A percentile compares a stretch with the other conserved stretches of the same genome.
Evolutionary conservation across 768 basidiomycete genomes (phyloP).

Genomic region (Trametes maxima): DNA sequence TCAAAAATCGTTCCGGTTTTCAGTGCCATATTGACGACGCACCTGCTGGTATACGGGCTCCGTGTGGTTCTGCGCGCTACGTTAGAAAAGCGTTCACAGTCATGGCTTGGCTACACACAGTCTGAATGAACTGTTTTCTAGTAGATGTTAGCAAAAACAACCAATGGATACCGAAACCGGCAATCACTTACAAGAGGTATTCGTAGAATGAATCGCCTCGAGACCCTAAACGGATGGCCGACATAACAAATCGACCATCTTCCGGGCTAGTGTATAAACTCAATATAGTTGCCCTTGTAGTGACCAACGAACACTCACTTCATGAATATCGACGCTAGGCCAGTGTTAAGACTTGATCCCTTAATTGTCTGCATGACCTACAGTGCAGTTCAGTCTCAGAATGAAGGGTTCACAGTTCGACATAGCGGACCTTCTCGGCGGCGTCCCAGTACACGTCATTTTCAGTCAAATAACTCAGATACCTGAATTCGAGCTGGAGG

Average conservation of each 20-base stretch:
- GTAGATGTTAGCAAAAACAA: not conserved
- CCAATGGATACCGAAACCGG: too few species aligned
- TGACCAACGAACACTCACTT: slow-evolving; percentile 45
- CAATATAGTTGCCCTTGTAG: not conserved
- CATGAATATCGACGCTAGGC: slow-evolving; percentile 85
- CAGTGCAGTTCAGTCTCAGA: not conserved
- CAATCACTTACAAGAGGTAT: slow-evolving; percentile 66
- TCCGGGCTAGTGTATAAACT: slow-evolving; percentile 41
- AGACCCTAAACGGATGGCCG: slow-evolving; percentile 86
- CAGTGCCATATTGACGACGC: slow-evolving; percentile 27
- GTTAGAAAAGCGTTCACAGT: not conserved
- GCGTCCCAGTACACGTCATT: slow-evolving; percentile 81
- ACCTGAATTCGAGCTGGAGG: slow-evolving; percentile 88
- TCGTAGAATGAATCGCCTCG: slow-evolving; percentile 95
- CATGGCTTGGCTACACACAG: slow-evolving; percentile 45
- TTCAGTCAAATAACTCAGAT: slow-evolving; percentile 78
- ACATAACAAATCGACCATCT: slow-evolving; percentile 56
- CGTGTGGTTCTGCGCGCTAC: slow-evolving; percentile 56
- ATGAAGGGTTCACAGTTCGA: not conserved
- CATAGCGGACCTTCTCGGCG: slow-evolving; percentile 60
- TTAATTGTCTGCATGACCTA: slow-evolving; percentile 76
- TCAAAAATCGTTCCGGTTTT: not conserved
- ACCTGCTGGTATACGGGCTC: slow-evolving; percentile 81
- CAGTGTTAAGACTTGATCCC: slow-evolving; percentile 60
- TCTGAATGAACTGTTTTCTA: slow-evolving; percentile 81